Base-by-base conservation (phyloP, 306 rosid genomes). In the Castanea sativa region DNA sequence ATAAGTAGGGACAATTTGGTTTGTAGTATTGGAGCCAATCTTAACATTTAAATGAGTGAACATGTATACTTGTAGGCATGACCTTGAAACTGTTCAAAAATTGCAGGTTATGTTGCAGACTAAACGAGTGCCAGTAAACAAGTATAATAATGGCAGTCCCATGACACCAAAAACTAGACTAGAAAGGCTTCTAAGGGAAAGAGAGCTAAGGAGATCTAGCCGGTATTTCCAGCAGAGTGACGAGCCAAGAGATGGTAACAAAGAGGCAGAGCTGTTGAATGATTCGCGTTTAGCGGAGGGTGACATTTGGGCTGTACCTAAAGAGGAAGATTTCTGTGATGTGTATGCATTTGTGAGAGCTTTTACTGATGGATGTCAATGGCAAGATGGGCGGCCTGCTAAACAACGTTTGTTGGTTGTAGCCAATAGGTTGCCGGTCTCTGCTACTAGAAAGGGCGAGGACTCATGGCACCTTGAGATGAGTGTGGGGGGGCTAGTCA, bases 131-230 rank as follows among this genome's bases (percentile, higher is more conserved):
- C 92, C 75, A 72, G 92, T 88, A 89, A 90, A 92, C 92, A 94
- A 85, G 76, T 87, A 85, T 83, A 88, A 85, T 82, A 88, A 59
- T 81, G 21, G 85, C 84, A 78, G 80, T 82, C 91, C 97, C 55
- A 41, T 85, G 72, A 90, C 97, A 65, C 95, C 97, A 32, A 88
- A 87, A 83, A 90, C 94, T 52, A 86, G 97, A 84, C 61, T 94
- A 86, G 99, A 92, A 79, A 92, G 99, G 87, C 95, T 94, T 81
- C 87, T 94, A 67, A 89, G 97, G 88, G 99, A 94, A 78, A 94
- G 99, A 78, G 95, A 91, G 89, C 23, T 90, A 65, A 90, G 97
- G 87, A 94, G 84, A 85, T 87, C 91, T 23, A 86, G 51, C 84
- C 86, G 68, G 71, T 35, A 78, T 32, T 53, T 41, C 71, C 89